Percentiles rank a stretch among this genome's conserved stretches.
Conservation (phyloP, 2,329 filamentous ascomycete species). For the Dactylellina haptotyla region DNA sequence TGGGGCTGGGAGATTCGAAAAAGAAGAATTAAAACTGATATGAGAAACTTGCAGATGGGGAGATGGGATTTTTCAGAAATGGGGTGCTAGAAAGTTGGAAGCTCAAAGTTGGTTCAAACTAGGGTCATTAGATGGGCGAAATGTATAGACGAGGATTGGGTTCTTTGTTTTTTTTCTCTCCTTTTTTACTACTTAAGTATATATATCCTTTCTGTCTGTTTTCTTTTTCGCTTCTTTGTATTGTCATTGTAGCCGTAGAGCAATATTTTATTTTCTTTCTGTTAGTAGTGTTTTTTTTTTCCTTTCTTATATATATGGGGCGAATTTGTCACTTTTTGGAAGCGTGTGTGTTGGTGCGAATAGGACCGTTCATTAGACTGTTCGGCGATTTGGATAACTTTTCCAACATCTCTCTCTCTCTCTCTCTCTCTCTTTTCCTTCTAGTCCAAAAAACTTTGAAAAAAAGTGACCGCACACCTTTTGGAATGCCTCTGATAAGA, state of each 20-base stretch:
- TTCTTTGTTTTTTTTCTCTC: conserved; percentile 2
- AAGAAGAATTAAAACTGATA: conserved; percentile 47
- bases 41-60: not conserved
- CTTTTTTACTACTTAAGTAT: conserved; percentile 4
- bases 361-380: not conserved
- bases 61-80: too few species aligned
- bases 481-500: conserved; percentile 51
- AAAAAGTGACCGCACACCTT: not conserved
- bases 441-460: not conserved
- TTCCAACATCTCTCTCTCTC: conserved; percentile 1
- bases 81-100: too few species aligned
- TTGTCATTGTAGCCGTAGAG: conserved; percentile 28
- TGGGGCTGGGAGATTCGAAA: conserved; percentile 53
- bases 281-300: not conserved
- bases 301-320: not conserved
- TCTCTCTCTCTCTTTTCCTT: not conserved
- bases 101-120: not conserved
- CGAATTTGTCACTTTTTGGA: not conserved
- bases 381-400: conserved; percentile 2
- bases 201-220: not conserved
- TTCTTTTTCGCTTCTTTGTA: conserved; percentile 3
- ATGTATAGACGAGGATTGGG: conserved; percentile 17
- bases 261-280: conserved; percentile 16
- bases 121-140: not conserved
- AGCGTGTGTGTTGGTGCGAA: conserved; percentile 1